Conservation (phyloP, 345 rosid genomes). For the Populus ilicifolia region DNA sequence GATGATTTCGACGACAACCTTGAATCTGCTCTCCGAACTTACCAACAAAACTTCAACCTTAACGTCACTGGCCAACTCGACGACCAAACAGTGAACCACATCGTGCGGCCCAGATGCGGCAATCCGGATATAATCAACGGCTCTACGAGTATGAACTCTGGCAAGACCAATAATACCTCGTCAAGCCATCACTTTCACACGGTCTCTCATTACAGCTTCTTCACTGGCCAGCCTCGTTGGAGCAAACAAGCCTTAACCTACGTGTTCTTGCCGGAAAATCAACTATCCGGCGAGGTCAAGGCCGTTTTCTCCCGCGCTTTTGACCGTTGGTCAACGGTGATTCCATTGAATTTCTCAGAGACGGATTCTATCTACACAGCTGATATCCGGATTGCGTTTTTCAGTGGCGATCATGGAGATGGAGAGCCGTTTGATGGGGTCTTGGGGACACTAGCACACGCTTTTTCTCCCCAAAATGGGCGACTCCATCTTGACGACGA, state of each 20-base stretch:
- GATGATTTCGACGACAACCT: constrained; percentile 65
- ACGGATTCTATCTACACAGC: constrained; percentile 29
- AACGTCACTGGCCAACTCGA: constrained; percentile 74
- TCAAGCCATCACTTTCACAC: constrained; percentile 36
- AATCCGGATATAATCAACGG: constrained; percentile 90
- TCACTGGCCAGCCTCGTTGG: constrained; percentile 77
- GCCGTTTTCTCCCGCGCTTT: constrained; percentile 69
- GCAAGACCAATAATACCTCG: constrained; percentile 29
- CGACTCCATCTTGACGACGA: constrained; percentile 65
- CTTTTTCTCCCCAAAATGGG: constrained; percentile 86
- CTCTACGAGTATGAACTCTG: constrained; percentile 62
- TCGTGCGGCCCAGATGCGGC: constrained; percentile 78
- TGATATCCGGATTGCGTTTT: constrained; percentile 70
- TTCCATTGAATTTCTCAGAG: constrained; percentile 56
- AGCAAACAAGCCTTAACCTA: constrained; percentile 57
- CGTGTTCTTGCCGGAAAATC: constrained; percentile 51
- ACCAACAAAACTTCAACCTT: constrained; percentile 73
- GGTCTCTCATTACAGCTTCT: constrained; percentile 57
- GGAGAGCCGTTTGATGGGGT: constrained; percentile 92
- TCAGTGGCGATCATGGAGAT: constrained; percentile 78
- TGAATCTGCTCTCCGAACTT: constrained; percentile 54
- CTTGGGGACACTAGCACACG: constrained; percentile 83
- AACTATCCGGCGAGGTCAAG: constrained; percentile 44
- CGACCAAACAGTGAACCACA: constrained; percentile 44
- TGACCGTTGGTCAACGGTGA: constrained; percentile 63